These are phyloP conservation scores for Fusarium tricinctum DNA, from an alignment of 2,329 filamentous ascomycete species.

Conservation along the genomic window DNA sequence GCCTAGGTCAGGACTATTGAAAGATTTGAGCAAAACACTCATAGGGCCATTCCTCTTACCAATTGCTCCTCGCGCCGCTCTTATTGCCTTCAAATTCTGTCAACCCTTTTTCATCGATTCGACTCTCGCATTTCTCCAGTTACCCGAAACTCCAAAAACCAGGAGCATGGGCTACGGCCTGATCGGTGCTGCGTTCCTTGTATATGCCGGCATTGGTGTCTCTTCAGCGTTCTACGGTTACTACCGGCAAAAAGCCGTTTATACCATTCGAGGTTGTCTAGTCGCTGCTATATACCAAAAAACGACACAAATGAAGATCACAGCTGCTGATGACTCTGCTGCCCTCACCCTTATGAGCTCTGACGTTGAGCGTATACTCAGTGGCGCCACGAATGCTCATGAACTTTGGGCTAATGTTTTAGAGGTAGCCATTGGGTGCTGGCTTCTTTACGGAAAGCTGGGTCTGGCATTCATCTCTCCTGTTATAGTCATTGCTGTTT, in stretches of 20 bases:
- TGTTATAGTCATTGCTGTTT: constrained; percentile 58
- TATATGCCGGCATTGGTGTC: constrained; percentile 59
- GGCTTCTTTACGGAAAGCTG: constrained; percentile 61
- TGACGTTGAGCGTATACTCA: constrained; percentile 60
- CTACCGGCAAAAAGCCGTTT: constrained; percentile 52
- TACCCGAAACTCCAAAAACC: constrained; percentile 27
- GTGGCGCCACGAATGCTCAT: constrained; percentile 55
- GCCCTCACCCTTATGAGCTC: constrained; percentile 64
- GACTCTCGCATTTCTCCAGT: constrained; percentile 54
- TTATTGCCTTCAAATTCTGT: constrained; percentile 59
- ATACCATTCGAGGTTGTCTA: constrained; percentile 54
- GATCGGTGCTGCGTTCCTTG: constrained; percentile 57
- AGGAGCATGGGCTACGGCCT: constrained; percentile 57
- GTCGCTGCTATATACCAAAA: constrained; percentile 54
- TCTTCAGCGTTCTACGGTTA: constrained; percentile 59
- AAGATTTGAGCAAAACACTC: constrained; percentile 51
- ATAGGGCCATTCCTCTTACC: constrained; percentile 54
- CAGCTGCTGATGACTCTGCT: constrained; percentile 55
- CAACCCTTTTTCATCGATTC: constrained; percentile 61
- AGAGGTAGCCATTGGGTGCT: constrained; percentile 61
- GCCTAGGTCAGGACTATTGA: constrained; percentile 50
- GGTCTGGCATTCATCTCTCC: constrained; percentile 64
- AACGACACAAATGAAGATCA: constrained; percentile 52
- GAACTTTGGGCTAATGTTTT: constrained; percentile 59
- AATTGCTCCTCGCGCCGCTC: constrained; percentile 54